Evolutionary conservation across 441 rosid genomes (phyloP), one percentile per base, ranked within the genome.

Genomic region (Rhodomyrtus psidioides): DNA sequence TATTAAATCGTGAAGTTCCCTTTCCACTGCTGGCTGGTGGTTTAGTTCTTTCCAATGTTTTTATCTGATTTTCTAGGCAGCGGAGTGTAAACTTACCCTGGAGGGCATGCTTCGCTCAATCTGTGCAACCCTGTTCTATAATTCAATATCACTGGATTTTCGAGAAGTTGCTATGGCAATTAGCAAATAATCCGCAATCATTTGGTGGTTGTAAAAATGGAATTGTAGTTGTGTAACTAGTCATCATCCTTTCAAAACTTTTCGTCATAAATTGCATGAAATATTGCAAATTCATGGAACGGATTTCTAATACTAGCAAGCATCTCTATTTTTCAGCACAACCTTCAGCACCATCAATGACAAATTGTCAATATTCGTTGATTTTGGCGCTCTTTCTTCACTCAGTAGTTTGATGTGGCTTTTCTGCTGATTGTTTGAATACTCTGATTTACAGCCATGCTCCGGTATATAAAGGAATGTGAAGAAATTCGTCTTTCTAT

Each of bases 401-500:
- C 84, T 57, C 34, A 87, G 81, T 53, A 26, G 83, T 49, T 59
- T 59, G 27, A 70, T 39, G 79, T 39, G n/a, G 51, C 79, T 39
- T 39, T 70, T 70, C 46, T 21, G 79, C 79, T 70, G 79, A 39
- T 39, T 39, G 21, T 70, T 30, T 55, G 82, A 46, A 84, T 49
- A 53, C 60, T 89, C 81, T 84, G 34, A 87, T 86, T 62, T 91
- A 91, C 96, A 97, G 98, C 90, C 86, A 89, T 89, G 83, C 91
- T 91, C 83, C 90, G 89, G 82, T 90, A 92, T 86, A 89, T 94
- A 81, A 95, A 89, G 90, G 98, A 97, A 89, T 94, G 95, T 5
- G 92, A 95, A 90, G 96, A 95, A 91, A 88, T 94, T 49, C 94
- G 95, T 84, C 93, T 94, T 49, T 95, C 97, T 55, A 91, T 94